Evolutionary conservation across 345 rosid species (phyloP).

Genomic region (Arabidopsis arenosa): DNA sequence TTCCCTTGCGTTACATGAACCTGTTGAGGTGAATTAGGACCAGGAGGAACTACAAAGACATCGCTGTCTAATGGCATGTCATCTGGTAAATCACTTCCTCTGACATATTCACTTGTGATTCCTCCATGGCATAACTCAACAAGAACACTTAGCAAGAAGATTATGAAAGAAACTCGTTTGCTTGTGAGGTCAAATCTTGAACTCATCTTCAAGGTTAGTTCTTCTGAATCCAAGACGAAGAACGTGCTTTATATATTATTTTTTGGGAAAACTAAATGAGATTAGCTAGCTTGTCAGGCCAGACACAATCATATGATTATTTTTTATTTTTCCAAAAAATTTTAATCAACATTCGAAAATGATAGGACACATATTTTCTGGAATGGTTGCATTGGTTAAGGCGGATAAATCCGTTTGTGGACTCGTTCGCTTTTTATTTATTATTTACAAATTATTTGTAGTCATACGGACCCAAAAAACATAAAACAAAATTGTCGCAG

Average conservation of each 20-base stretch:
- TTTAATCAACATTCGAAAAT: too few relatives aligned
- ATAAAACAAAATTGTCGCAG: too few relatives aligned
- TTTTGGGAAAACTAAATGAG: background rate
- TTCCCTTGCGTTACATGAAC: slow-evolving; percentile 94
- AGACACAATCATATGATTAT: background rate
- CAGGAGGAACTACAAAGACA: slow-evolving; percentile 74
- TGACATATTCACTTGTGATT: slow-evolving; percentile 63
- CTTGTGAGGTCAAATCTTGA: slow-evolving; percentile 27
- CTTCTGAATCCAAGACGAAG: slow-evolving; percentile 5
- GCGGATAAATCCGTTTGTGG: too few relatives aligned
- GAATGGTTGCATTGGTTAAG: too few relatives aligned
- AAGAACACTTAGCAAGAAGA: slow-evolving; percentile 22
- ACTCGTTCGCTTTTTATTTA: too few relatives aligned
- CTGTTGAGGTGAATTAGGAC: slow-evolving; percentile 89
- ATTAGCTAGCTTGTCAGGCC: background rate
- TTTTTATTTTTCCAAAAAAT: background rate
- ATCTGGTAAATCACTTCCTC: slow-evolving; percentile 51
- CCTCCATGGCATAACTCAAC: slow-evolving; percentile 57
- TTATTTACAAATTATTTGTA: too few relatives aligned
- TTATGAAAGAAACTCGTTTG: slow-evolving; percentile 1
- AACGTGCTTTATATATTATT: background rate
- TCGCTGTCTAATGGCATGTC: slow-evolving; percentile 88
- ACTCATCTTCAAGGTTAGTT: slow-evolving; percentile 6
- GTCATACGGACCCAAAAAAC: too few relatives aligned
- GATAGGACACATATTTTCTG: too few relatives aligned